phyloP scores from a whole-genome alignment of 129 eudicot genomes.

The Pulicaria dysenterica region DNA sequence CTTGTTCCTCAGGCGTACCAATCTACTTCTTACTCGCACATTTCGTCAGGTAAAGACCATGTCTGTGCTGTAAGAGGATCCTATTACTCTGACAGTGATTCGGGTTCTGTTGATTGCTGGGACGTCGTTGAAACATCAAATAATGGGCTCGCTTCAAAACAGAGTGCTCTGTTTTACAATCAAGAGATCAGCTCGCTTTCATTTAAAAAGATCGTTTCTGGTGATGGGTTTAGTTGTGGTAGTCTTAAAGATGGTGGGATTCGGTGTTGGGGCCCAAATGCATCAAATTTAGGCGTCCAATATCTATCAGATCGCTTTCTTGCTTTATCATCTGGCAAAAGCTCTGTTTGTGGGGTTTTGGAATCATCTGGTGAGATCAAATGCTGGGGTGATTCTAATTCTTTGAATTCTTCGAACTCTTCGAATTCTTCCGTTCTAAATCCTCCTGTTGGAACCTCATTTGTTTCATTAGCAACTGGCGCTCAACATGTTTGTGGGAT shows the following conservation, averaged over 20 bases:
- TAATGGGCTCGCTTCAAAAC: conserved; percentile 43
- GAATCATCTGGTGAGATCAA: conserved; percentile 65
- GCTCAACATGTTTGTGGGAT: conserved; percentile 81
- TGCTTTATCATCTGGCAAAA: conserved; percentile 53
- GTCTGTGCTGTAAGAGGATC: conserved; percentile 85
- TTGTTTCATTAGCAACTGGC: conserved; percentile 74
- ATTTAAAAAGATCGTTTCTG: conserved; percentile 67
- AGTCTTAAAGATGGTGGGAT: conserved; percentile 56
- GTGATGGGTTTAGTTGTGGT: conserved; percentile 91
- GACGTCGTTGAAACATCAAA: conserved; percentile 48
- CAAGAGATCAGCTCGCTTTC: conserved; percentile 46
- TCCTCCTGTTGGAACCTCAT: conserved; percentile 55
- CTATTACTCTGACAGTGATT: conserved; percentile 60
- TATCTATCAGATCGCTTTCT: conserved; percentile 41
- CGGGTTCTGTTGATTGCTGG: conserved; percentile 86
- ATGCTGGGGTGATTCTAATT: conserved; percentile 67
- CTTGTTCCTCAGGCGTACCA: conserved; percentile 64
- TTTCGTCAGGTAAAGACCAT: conserved; percentile 83
- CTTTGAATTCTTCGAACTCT: background rate
- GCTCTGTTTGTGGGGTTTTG: conserved; percentile 61
- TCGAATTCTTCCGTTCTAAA: conserved; percentile 14
- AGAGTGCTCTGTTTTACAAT: conserved; percentile 57
- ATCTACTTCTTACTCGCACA: conserved; percentile 53
- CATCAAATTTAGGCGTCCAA: conserved; percentile 41
- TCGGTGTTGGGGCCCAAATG: conserved; percentile 93